Conservation (phyloP, 2,329 filamentous ascomycete species). For the Dryadomyces quercivorus region DNA sequence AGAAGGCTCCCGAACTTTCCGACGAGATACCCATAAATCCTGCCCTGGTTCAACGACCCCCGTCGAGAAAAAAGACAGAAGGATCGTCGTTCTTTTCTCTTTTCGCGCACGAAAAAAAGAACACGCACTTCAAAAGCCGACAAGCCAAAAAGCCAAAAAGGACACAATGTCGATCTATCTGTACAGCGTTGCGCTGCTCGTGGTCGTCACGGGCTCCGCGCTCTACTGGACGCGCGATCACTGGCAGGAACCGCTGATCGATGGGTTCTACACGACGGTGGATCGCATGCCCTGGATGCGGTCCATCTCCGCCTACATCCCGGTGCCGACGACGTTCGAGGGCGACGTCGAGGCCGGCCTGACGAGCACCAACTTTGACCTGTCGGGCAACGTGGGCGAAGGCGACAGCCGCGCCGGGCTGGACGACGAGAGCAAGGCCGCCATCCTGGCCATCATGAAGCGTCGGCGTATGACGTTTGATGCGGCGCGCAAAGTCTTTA, state of each 20-base stretch:
- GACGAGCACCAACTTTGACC: conserved; percentile 70
- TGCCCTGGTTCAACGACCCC: neutral
- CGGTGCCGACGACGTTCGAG: conserved; percentile 71
- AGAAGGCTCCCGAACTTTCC: neutral
- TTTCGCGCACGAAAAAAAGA: neutral
- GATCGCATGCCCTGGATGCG: conserved; percentile 29
- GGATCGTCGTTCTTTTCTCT: neutral
- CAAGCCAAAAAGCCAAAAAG: too few species aligned
- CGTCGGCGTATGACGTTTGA: conserved; percentile 72
- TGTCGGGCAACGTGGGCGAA: conserved; percentile 64
- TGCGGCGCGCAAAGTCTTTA: conserved; percentile 76
- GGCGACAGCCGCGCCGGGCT: conserved; percentile 72
- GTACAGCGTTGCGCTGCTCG: conserved; percentile 61
- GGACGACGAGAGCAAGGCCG: conserved; percentile 66
- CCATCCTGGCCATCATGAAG: conserved; percentile 88
- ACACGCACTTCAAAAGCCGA: too few species aligned
- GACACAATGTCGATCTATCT: conserved; percentile 43
- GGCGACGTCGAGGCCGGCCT: conserved; percentile 83
- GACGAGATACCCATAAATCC: neutral
- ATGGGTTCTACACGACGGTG: conserved; percentile 27
- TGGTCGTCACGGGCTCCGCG: conserved; percentile 58
- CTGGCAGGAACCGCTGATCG: conserved; percentile 63
- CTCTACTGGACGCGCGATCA: conserved; percentile 69
- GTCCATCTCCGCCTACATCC: conserved; percentile 56
- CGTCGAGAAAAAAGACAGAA: too few species aligned